Conservation (phyloP, 192 early-diverging fungal species). For the Backusella macrospora region DNA sequence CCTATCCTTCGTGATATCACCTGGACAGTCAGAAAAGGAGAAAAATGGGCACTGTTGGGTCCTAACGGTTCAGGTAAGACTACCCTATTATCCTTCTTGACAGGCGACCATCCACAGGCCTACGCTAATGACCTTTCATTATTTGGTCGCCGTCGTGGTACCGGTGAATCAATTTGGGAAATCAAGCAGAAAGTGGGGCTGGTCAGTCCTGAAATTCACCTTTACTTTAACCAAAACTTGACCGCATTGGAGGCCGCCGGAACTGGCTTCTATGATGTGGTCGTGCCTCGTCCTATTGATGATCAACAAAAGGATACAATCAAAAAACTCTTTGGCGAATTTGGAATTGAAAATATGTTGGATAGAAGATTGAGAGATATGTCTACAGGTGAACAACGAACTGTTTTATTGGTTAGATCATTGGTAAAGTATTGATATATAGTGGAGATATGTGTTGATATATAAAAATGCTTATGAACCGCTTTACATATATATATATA, state of each 20-base stretch:
- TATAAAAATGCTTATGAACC: neutral
- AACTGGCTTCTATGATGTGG: constrained; percentile 47
- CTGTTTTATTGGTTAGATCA: constrained; percentile 52
- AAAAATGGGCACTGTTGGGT: constrained; percentile 57
- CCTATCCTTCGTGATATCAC: constrained; percentile 46
- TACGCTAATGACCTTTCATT: constrained; percentile 56
- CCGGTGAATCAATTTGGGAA: constrained; percentile 62
- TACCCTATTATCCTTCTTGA: constrained; percentile 55
- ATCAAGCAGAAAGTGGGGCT: constrained; percentile 53
- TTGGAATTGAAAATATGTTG: constrained; percentile 27
- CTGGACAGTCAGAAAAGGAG: constrained; percentile 52
- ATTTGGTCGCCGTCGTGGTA: constrained; percentile 55
- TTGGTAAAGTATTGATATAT: constrained; percentile 23
- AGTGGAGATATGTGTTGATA: neutral
- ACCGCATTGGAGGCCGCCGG: constrained; percentile 44
- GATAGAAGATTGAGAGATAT: constrained; percentile 30
- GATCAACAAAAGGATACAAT: constrained; percentile 20
- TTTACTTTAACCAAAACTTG: constrained; percentile 51
- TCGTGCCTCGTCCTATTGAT: constrained; percentile 25
- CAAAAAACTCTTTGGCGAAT: constrained; percentile 26
- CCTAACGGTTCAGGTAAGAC: constrained; percentile 62
- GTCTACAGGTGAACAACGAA: constrained; percentile 56
- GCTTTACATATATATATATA: neutral
- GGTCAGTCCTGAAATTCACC: constrained; percentile 57
- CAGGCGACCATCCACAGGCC: constrained; percentile 63